Conservation (phyloP, 2,329 filamentous ascomycete genomes). For the Cytospora mali region DNA sequence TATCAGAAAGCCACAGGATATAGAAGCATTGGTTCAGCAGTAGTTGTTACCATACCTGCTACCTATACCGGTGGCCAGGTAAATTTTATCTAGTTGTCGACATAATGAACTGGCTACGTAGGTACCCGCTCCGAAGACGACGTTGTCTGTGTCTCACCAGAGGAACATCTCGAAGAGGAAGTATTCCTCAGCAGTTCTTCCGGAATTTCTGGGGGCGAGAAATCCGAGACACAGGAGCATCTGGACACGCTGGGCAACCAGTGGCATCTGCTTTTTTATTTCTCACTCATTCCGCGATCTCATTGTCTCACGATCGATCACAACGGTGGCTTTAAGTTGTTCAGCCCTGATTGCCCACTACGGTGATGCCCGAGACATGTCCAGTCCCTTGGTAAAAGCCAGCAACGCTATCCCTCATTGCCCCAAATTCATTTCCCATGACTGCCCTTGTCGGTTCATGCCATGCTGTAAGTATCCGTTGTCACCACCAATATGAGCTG, state of each 20-base stretch:
- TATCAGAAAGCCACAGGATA: too few species aligned
- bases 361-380: background rate
- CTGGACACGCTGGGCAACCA: too few species aligned
- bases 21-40: too few species aligned
- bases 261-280: background rate
- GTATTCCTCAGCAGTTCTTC: background rate
- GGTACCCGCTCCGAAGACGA: background rate
- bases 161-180: background rate
- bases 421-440: background rate
- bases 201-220: background rate
- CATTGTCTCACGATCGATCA: background rate
- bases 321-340: background rate
- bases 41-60: too few species aligned
- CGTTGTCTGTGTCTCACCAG: background rate
- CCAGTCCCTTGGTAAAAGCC: conserved; percentile 1
- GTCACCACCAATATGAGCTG: background rate
- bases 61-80: too few species aligned
- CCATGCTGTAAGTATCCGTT: background rate
- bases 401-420: background rate
- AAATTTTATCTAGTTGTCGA: background rate
- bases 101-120: background rate
- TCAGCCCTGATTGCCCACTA: conserved; percentile 1
- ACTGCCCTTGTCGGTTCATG: background rate
- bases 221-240: background rate
- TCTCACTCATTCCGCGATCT: background rate